phyloP scores from a whole-genome alignment of 2,329 filamentous ascomycete genomes.

The Bisporella sp. region DNA sequence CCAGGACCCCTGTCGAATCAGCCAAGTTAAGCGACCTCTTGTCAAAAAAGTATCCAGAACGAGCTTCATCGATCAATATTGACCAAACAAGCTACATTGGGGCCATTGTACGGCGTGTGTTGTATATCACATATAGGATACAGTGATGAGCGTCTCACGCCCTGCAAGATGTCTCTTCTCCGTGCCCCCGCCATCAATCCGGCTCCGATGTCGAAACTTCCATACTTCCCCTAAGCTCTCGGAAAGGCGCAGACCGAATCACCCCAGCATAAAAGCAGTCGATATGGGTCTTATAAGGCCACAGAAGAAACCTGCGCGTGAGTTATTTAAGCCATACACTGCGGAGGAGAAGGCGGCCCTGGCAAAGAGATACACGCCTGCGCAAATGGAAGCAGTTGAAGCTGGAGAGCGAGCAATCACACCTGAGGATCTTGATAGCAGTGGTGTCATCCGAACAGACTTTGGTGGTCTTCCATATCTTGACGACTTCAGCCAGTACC shows the following conservation, averaged over 20 bases:
- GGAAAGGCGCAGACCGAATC: constrained; percentile 31
- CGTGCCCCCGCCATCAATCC: constrained; percentile 31
- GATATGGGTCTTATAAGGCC: constrained; percentile 23
- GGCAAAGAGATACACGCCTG: constrained; percentile 63
- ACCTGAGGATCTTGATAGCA: constrained; percentile 64
- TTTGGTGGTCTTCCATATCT: constrained; percentile 67
- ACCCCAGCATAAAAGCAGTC: constrained; percentile 31
- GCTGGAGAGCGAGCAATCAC: constrained; percentile 74
- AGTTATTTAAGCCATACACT: constrained; percentile 58
- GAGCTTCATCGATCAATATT: not conserved
- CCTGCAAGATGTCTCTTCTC: constrained; percentile 43
- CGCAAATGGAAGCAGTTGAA: constrained; percentile 75
- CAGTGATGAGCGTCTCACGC: constrained; percentile 40
- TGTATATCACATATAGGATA: constrained; percentile 10
- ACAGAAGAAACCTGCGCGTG: constrained; percentile 20
- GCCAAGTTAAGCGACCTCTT: no score
- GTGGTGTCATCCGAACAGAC: constrained; percentile 67
- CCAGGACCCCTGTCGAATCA: no score
- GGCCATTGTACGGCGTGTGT: constrained; percentile 17
- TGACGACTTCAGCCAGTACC: constrained; percentile 73
- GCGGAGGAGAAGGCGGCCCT: constrained; percentile 57
- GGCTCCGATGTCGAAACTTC: constrained; percentile 40
- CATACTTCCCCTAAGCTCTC: constrained; percentile 34
- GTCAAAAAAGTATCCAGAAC: not conserved
- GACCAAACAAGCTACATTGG: constrained; percentile 1